These are phyloP conservation scores for Paulownia fortunei DNA, from an alignment of 257 asterid species.

Conservation along the genomic window DNA sequence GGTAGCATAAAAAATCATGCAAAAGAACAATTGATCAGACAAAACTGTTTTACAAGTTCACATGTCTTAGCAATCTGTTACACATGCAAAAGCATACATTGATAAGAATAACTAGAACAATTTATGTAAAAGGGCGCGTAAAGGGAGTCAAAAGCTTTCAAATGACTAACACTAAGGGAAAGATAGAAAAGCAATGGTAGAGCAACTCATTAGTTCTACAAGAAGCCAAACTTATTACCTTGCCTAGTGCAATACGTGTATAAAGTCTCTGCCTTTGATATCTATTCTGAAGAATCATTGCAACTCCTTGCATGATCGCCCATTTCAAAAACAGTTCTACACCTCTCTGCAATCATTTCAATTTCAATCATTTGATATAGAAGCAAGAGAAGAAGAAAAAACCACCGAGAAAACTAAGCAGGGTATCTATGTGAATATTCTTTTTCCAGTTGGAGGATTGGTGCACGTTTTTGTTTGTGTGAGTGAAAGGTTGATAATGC, in stretches of 20 bases:
- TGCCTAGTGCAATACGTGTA: constrained; percentile 97
- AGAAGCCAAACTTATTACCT: constrained; percentile 56
- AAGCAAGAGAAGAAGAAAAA: constrained; percentile 3
- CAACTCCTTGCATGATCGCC: constrained; percentile 96
- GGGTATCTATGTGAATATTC: neutral
- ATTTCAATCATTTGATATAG: constrained; percentile 24
- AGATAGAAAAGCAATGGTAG: neutral
- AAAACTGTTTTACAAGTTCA: constrained; percentile 17
- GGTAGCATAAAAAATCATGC: neutral
- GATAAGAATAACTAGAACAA: neutral
- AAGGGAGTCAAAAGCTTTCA: neutral
- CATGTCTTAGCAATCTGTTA: constrained; percentile 18
- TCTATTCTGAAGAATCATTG: constrained; percentile 90
- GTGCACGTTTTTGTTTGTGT: neutral
- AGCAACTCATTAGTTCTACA: constrained; percentile 11
- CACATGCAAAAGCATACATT: constrained; percentile 9
- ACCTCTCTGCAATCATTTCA: constrained; percentile 65
- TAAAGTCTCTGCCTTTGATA: constrained; percentile 93
- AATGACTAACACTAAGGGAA: neutral
- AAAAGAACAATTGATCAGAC: constrained; percentile 4
- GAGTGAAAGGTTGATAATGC: neutral
- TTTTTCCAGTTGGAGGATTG: constrained; percentile 24
- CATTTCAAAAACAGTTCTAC: constrained; percentile 69
- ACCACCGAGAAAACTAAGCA: constrained; percentile 12
- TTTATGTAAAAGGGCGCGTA: neutral